A percentile compares a stretch with the other conserved stretches of the same genome.
Conservation (phyloP, 163 green algal genomes). For the Chlamydomonas reinhardtii region DNA sequence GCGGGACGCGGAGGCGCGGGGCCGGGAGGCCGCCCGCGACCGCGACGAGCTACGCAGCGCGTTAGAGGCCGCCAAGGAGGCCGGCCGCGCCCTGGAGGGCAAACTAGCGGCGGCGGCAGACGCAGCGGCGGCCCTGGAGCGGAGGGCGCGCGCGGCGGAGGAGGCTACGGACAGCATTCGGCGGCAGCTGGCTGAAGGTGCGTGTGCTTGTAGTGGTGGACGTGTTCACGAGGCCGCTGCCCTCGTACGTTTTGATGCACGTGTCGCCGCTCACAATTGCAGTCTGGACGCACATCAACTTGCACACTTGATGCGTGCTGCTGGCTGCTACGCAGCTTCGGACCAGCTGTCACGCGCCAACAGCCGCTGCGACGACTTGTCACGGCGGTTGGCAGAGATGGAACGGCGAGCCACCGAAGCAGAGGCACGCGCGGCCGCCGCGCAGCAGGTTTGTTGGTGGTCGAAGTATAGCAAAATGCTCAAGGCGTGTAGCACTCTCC, state of each 20-base stretch:
- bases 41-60: slow-evolving; percentile 1
- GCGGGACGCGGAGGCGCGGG: background rate
- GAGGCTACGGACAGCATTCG: background rate
- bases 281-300: too few species aligned
- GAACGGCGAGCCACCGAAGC: slow-evolving; percentile 3
- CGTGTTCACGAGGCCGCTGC: too few species aligned
- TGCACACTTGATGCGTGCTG: too few species aligned
- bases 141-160: slow-evolving; percentile 2
- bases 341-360: background rate
- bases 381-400: slow-evolving; percentile 6
- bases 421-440: slow-evolving; percentile 6
- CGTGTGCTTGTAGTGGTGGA: background rate
- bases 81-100: background rate
- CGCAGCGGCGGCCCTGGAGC: slow-evolving; percentile 2
- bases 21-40: background rate
- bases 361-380: slow-evolving; percentile 3
- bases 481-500: too few species aligned
- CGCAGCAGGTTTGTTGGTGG: background rate
- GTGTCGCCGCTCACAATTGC: too few species aligned
- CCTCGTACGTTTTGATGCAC: too few species aligned
- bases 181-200: slow-evolving; percentile 27
- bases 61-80: background rate
- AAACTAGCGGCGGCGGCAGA: slow-evolving; percentile 10
- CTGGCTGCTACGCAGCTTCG: background rate
- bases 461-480: too few species aligned